Evolutionary conservation across 73 alveolate species (phyloP).

Genomic region (Paramecium octaurelia): DNA sequence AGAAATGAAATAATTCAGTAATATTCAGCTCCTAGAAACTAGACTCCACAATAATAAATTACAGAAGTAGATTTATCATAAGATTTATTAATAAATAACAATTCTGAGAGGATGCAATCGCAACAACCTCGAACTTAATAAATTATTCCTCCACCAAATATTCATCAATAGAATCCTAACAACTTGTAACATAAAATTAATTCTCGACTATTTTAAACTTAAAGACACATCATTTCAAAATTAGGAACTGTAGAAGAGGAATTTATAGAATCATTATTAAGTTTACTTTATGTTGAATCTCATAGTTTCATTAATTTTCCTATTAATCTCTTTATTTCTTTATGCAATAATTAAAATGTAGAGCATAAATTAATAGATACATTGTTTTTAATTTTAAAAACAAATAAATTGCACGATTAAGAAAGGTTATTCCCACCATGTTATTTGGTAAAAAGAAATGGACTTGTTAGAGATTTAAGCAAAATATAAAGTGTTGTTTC

Average conservation of each 20-base stretch:
- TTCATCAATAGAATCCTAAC: background rate
- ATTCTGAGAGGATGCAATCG: background rate
- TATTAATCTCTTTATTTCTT: background rate
- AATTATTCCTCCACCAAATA: background rate
- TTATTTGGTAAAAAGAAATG: background rate
- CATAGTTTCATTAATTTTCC: background rate
- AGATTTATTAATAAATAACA: background rate
- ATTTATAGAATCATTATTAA: background rate
- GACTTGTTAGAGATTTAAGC: background rate
- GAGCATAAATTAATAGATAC: background rate
- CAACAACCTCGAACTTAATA: background rate
- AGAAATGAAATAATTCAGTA: background rate
- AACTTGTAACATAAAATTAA: background rate
- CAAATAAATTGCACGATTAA: background rate
- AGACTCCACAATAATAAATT: background rate
- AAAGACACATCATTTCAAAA: background rate
- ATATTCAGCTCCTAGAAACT: background rate
- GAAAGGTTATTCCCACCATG: background rate
- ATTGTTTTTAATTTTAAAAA: background rate
- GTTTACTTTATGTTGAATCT: constrained; percentile 13
- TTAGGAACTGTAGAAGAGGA: constrained; percentile 3
- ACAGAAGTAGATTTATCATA: background rate
- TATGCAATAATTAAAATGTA: background rate
- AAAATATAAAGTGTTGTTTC: constrained; percentile 1
- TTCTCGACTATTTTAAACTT: background rate